phyloP scores from a whole-genome alignment of 2,329 filamentous ascomycete genomes.

The Mycosphaerella sp. region DNA sequence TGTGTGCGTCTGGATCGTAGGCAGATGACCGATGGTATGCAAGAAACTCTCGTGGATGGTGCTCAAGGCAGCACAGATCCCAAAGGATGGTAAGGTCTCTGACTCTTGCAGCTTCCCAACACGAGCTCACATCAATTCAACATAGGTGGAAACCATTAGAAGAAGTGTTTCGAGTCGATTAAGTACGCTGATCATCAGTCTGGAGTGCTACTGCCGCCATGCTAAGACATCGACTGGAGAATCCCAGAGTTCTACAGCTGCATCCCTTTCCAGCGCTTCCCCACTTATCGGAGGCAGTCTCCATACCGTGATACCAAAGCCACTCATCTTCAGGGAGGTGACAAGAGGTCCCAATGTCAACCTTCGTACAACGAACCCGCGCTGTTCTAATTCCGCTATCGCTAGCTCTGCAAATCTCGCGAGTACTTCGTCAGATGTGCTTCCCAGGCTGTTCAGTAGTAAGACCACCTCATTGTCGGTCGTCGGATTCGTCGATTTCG shows the following conservation, averaged over 20 bases:
- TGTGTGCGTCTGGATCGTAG: too few relatives aligned
- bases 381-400: constrained; percentile 26
- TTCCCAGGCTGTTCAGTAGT: constrained; percentile 34
- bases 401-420: constrained; percentile 34
- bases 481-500: constrained; percentile 25
- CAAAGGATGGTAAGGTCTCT: constrained; percentile 46
- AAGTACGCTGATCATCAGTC: not conserved
- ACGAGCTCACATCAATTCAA: not conserved
- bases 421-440: constrained; percentile 34
- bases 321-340: constrained; percentile 36
- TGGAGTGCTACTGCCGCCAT: constrained; percentile 31
- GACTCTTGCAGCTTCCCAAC: not conserved
- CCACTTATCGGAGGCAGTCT: constrained; percentile 30
- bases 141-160: constrained; percentile 54
- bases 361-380: constrained; percentile 32
- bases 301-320: constrained; percentile 36
- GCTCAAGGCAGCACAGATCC: constrained; percentile 54
- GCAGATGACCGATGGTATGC: constrained; percentile 67
- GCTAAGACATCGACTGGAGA: constrained; percentile 33
- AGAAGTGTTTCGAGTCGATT: constrained; percentile 56
- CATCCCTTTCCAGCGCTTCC: constrained; percentile 25
- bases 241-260: constrained; percentile 34
- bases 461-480: constrained; percentile 32
- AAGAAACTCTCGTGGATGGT: constrained; percentile 55
- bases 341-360: constrained; percentile 33